Conservation (phyloP, 2,329 filamentous ascomycete genomes). For the Xylariaceae sp. region DNA sequence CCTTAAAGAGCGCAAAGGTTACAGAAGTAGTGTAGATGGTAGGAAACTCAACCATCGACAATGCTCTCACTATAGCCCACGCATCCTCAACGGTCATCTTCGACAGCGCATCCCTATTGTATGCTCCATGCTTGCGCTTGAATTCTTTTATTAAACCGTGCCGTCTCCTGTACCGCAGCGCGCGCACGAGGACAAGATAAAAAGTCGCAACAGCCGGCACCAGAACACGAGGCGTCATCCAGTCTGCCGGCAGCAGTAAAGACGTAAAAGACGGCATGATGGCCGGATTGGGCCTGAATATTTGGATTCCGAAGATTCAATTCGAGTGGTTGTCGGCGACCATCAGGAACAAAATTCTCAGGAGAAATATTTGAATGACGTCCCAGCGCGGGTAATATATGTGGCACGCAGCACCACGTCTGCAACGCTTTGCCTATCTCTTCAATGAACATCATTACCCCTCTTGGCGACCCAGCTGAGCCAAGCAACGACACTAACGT, state of each 20-base stretch:
- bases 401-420: too few species aligned
- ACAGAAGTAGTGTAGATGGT: constrained; percentile 46
- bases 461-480: neutral
- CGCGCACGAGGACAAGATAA: neutral
- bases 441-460: neutral
- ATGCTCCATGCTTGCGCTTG: neutral
- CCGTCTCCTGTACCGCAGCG: neutral
- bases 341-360: too few species aligned
- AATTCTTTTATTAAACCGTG: neutral
- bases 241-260: neutral
- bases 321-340: neutral
- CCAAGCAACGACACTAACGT: neutral
- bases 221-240: neutral
- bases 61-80: constrained; percentile 3
- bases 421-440: too few species aligned
- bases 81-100: constrained; percentile 15
- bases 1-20: constrained; percentile 57
- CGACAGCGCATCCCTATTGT: neutral
- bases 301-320: neutral
- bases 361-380: too few species aligned
- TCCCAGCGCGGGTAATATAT: too few species aligned
- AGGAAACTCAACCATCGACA: constrained; percentile 50
- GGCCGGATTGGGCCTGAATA: neutral
- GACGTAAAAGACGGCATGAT: neutral
- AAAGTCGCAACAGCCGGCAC: neutral